These are phyloP conservation scores for Citropsis articulata DNA, from an alignment of 345 rosid genomes.

Conservation along the genomic window DNA sequence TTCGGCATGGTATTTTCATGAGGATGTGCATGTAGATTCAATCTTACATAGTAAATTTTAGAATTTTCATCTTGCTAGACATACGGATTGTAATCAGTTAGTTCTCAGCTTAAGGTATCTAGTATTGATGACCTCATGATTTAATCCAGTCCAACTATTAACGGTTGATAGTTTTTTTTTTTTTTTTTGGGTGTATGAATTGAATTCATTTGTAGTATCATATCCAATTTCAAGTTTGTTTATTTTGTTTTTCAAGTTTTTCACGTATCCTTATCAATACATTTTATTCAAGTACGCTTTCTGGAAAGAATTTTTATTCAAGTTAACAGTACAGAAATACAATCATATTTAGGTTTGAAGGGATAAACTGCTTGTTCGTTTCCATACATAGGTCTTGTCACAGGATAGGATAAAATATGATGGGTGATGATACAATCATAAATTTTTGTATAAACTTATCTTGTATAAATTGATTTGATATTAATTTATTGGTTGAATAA, in stretches of 20 bases:
- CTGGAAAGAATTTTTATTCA: background rate
- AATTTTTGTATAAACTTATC: accelerated
- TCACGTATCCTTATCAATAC: background rate
- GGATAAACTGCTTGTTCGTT: too few species aligned
- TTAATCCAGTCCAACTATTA: background rate
- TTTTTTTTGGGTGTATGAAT: background rate
- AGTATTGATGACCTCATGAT: background rate
- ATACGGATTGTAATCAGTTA: background rate
- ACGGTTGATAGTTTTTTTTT: background rate
- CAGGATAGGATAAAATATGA: too few species aligned
- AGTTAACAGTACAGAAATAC: background rate
- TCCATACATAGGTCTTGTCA: too few species aligned
- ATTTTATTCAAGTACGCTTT: too few species aligned
- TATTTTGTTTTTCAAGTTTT: background rate
- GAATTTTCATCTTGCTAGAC: background rate
- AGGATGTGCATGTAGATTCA: background rate
- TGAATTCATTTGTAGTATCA: background rate
- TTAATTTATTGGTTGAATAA: too few species aligned
- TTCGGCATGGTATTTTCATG: conserved; percentile 2
- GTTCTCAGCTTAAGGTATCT: background rate
- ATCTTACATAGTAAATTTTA: background rate
- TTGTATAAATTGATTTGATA: too few species aligned
- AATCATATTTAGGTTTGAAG: too few species aligned
- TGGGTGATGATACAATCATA: too few species aligned
- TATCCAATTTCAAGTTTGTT: conserved; percentile 1